These are phyloP conservation scores for Brettanomyces naardenensis DNA, from an alignment of 805 yeast genomes.

Conservation along the genomic window DNA sequence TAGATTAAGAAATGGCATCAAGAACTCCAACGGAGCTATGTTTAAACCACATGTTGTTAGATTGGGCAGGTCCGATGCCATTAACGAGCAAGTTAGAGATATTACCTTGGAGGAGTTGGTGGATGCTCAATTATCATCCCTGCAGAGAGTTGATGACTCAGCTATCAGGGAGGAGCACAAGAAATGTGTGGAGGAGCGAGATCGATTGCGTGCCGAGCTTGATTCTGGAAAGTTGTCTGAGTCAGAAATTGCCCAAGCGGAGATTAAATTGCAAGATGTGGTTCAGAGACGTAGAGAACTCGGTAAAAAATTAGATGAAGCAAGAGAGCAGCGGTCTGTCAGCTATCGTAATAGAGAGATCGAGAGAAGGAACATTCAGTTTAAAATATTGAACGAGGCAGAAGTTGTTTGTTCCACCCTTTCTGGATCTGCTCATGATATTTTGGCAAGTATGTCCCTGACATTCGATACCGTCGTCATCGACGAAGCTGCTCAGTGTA, in stretches of 20 bases:
- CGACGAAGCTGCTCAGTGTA: constrained; percentile 97
- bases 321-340: constrained; percentile 64
- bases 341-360: constrained; percentile 70
- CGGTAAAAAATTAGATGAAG: constrained; percentile 68
- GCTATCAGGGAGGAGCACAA: constrained; percentile 43
- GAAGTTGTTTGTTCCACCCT: constrained; percentile 86
- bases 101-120: constrained; percentile 81
- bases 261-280: constrained; percentile 45
- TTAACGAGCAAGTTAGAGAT: constrained; percentile 74
- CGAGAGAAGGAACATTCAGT: constrained; percentile 68
- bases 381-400: constrained; percentile 60
- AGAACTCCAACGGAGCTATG: constrained; percentile 41
- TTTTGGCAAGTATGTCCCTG: constrained; percentile 64
- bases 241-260: constrained; percentile 41
- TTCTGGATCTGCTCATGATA: constrained; percentile 91
- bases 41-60: constrained; percentile 70
- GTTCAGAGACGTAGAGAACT: constrained; percentile 56
- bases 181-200: constrained; percentile 49
- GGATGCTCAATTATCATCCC: constrained; percentile 45
- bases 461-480: constrained; percentile 85
- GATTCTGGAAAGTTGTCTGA: constrained; percentile 21
- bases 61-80: constrained; percentile 83
- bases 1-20: constrained; percentile 70
- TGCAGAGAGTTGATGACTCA: constrained; percentile 32
- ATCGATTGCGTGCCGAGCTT: constrained; percentile 38